A percentile compares a stretch with the other conserved stretches of the same genome.
phyloP scores from a whole-genome alignment of 2,329 filamentous ascomycete genomes.

The Talaromyces amestolkiae region DNA sequence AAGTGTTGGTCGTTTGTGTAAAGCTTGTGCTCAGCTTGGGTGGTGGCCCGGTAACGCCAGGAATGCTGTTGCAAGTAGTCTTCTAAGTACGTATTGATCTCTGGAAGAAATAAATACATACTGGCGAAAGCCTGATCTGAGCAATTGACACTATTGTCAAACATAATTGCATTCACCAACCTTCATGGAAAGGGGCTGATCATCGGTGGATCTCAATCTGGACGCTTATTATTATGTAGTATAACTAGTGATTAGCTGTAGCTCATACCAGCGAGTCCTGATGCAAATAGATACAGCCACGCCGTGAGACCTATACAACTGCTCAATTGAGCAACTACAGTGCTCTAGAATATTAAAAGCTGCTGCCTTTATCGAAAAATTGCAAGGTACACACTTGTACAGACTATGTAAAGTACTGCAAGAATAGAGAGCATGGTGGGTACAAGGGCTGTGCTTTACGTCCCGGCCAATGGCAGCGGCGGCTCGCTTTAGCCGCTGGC shows the following conservation, averaged over 20 bases:
- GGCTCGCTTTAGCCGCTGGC: slow-evolving; percentile 3
- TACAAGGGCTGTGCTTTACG: slow-evolving; percentile 1
- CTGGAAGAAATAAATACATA: neutral
- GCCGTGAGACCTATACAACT: neutral
- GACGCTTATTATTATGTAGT: neutral
- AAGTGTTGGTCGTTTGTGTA: neutral
- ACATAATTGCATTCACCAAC: neutral
- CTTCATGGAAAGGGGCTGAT: slow-evolving; percentile 1
- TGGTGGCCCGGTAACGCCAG: slow-evolving; percentile 11
- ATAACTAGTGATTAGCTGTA: neutral
- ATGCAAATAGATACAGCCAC: neutral
- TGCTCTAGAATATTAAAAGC: neutral
- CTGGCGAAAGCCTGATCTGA: neutral
- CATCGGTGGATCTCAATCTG: slow-evolving; percentile 1
- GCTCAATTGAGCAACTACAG: neutral
- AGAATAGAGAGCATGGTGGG: neutral
- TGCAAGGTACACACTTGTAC: too few species aligned
- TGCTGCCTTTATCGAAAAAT: neutral
- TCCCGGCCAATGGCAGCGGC: neutral
- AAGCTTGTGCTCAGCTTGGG: neutral
- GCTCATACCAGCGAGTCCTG: neutral
- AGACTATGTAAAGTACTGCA: too few species aligned
- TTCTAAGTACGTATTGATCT: too few species aligned
- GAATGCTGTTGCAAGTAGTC: neutral
- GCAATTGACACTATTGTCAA: neutral